Percentiles rank a stretch among this genome's conserved stretches.
Evolutionary conservation across 2,329 filamentous ascomycete species (phyloP).

Genomic region (Exophiala alcalophila): DNA sequence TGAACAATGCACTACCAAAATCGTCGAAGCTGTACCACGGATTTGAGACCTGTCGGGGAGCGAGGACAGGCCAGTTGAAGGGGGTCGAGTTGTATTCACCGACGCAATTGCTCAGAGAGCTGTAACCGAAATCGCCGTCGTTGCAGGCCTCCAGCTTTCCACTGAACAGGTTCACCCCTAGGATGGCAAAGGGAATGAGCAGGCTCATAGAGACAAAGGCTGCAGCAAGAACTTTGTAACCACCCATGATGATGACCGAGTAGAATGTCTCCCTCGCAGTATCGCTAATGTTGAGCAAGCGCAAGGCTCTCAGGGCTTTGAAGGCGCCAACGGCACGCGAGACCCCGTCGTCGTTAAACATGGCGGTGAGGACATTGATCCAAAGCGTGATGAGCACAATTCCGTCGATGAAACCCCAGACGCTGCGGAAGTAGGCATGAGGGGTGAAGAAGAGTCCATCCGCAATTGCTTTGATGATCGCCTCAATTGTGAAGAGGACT

Average conservation of each 20-base stretch:
- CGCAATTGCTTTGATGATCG: slow-evolving; percentile 85
- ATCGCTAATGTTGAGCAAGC: slow-evolving; percentile 91
- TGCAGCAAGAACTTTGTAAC: slow-evolving; percentile 89
- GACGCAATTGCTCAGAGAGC: slow-evolving; percentile 66
- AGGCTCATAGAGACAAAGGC: slow-evolving; percentile 92
- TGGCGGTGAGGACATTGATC: slow-evolving; percentile 84
- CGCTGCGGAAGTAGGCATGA: slow-evolving; percentile 93
- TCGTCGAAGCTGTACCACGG: slow-evolving; percentile 90
- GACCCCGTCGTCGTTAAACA: slow-evolving; percentile 77
- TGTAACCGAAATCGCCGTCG: slow-evolving; percentile 52
- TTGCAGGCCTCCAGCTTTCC: slow-evolving; percentile 80
- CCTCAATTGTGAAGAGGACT: slow-evolving; percentile 78
- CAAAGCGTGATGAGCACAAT: slow-evolving; percentile 88
- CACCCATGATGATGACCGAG: slow-evolving; percentile 88
- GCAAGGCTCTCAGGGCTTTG: slow-evolving; percentile 88
- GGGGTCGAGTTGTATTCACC: slow-evolving; percentile 76
- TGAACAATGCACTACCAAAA: slow-evolving; percentile 89
- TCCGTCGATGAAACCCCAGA: slow-evolving; percentile 94
- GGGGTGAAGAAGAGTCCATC: slow-evolving; percentile 96
- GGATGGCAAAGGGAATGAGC: slow-evolving; percentile 93
- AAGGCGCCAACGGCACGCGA: slow-evolving; percentile 92
- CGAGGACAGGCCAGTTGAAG: slow-evolving; percentile 79
- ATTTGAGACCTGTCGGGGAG: slow-evolving; percentile 77
- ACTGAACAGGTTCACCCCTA: slow-evolving; percentile 88
- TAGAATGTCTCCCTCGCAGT: slow-evolving; percentile 95